These are phyloP conservation scores for Euphorbia pulcherrima DNA, from an alignment of 345 rosid genomes.

Conservation along the genomic window DNA sequence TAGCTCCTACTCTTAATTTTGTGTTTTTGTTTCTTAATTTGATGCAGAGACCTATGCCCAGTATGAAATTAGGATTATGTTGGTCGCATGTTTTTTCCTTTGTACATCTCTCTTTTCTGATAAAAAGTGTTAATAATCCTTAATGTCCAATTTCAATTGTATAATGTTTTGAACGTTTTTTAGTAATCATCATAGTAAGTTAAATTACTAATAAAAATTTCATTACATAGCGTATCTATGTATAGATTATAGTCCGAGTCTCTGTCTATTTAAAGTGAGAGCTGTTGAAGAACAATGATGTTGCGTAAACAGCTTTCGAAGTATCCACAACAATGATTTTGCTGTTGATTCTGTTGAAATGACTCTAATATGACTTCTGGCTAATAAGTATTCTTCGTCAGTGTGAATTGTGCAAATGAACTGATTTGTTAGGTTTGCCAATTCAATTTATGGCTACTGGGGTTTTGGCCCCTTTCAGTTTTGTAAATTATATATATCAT, in stretches of 20 bases:
- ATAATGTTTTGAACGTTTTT: not conserved
- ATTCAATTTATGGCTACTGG: no score
- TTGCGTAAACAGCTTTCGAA: no score
- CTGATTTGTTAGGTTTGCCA: not conserved
- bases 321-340: no score
- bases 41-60: not conserved
- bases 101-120: not conserved
- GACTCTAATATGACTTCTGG: no score
- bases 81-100: not conserved
- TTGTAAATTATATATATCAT: no score
- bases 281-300: not conserved
- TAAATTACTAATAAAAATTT: not conserved
- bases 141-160: not conserved
- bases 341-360: no score
- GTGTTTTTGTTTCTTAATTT: not conserved
- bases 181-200: not conserved
- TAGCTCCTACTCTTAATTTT: no score
- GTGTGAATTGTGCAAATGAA: not conserved
- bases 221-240: not conserved
- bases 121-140: not conserved
- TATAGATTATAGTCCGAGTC: not conserved
- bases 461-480: no score
- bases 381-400: no score
- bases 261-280: not conserved
- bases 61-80: not conserved